Percentiles rank a stretch among this genome's conserved stretches.
Evolutionary conservation across 441 rosid genomes (phyloP).

Genomic region (Geranium incanum): DNA sequence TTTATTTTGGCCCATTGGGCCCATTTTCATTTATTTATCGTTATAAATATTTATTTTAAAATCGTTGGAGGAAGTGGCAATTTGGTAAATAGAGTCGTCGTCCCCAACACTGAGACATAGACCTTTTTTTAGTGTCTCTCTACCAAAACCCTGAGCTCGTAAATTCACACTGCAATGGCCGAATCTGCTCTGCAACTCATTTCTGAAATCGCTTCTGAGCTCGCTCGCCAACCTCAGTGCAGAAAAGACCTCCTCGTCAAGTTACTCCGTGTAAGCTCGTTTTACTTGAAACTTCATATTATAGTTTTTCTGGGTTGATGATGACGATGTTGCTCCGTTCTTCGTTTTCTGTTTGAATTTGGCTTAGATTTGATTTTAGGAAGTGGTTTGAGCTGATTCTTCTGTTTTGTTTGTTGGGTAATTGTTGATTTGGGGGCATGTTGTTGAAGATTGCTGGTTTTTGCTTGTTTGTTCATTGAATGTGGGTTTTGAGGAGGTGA

Average conservation of each 20-base stretch:
- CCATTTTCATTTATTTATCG: not conserved
- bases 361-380: not conserved
- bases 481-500: slow-evolving; percentile 7
- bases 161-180: slow-evolving; percentile 33
- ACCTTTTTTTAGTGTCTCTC: not conserved
- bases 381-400: not conserved
- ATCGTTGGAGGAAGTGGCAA: not conserved
- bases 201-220: slow-evolving; percentile 48
- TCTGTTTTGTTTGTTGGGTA: not conserved
- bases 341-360: not conserved
- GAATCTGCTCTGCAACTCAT: slow-evolving; percentile 44
- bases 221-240: slow-evolving; percentile 50
- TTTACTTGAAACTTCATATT: not conserved
- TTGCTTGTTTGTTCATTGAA: slow-evolving; percentile 3
- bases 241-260: slow-evolving; percentile 67
- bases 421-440: not conserved
- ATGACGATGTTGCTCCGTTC: not conserved
- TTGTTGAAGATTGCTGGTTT: not conserved
- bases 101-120: no score
- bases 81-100: not conserved
- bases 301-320: not conserved
- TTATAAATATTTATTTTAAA: no score
- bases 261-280: slow-evolving; percentile 50
- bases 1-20: not conserved
- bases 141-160: slow-evolving; percentile 3